Evolutionary conservation across 345 rosid species (phyloP).

Genomic region (Physaria fendleri): DNA sequence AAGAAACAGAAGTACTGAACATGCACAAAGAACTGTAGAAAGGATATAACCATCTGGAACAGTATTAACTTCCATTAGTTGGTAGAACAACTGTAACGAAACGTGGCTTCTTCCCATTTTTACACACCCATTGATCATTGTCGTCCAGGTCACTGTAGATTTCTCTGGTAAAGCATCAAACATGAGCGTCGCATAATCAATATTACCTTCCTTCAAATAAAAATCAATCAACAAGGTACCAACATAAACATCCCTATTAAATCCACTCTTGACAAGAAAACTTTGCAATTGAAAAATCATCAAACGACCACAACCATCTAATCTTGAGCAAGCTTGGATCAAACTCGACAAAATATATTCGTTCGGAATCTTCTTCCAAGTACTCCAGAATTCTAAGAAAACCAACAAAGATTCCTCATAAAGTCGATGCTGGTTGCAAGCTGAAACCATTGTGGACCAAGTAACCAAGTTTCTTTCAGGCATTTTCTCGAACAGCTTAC

Average conservation of each 20-base stretch:
- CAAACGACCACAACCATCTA: conserved; percentile 22
- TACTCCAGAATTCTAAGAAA: conserved; percentile 44
- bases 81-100: conserved; percentile 42
- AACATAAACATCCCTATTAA: conserved; percentile 52
- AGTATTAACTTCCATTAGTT: conserved; percentile 32
- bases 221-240: conserved; percentile 62
- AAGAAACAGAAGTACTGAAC: conserved; percentile 41
- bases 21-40: conserved; percentile 57
- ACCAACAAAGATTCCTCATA: conserved; percentile 36
- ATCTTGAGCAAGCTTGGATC: conserved; percentile 41
- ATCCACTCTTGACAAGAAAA: conserved; percentile 49
- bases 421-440: conserved; percentile 42
- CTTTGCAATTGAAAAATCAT: conserved; percentile 50
- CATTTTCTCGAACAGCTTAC: conserved; percentile 53
- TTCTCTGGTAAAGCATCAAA: conserved; percentile 50
- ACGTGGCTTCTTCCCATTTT: conserved; percentile 50
- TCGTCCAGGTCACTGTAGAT: conserved; percentile 60
- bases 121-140: conserved; percentile 55
- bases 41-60: conserved; percentile 51
- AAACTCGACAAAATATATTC: conserved; percentile 68
- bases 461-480: conserved; percentile 50
- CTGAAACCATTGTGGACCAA: conserved; percentile 74
- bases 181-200: conserved; percentile 52
- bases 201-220: conserved; percentile 39
- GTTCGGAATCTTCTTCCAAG: conserved; percentile 34